Base-by-base conservation (phyloP, 1,284 basidiomycete genomes). In the Meira nashicola region DNA sequence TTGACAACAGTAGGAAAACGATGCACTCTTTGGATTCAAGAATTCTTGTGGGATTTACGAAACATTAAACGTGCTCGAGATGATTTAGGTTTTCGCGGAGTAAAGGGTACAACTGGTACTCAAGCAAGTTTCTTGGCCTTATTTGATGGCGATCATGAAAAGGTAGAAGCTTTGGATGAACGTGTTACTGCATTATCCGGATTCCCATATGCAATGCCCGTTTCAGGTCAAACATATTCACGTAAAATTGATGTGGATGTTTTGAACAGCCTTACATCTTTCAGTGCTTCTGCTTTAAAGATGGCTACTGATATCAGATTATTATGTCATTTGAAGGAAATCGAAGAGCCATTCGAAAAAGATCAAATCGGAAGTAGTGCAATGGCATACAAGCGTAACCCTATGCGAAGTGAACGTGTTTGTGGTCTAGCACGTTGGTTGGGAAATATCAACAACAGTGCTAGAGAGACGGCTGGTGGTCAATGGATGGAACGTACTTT, bases 301-400 rank as follows among this genome's bases (percentile, higher is more conserved):
- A 91, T 99, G 71, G 93, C 89, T 0, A 98, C 94, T 1, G 95
- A 98, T 79, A 87, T 98, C 63, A 97, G 76, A 33, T 67, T 77
- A 11, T 62, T 77, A 25, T 77, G 76, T 61, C 71, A 76, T 60
- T 60, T 77, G 11, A 77, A 99, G 83, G 95, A 98, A 85, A 83
- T 99, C 50, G 95, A 99, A 81, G 95, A 99, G 78, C 95, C 95
- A 0, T 98, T 98, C 79, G 95, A 99, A 80, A 90, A 92, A 66
- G 94, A 94, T 55, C 95, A 99, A 82, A 98, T 98, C 70, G 95
- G 95, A n/a, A 79, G 78, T 63, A 77, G 68, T n/a, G 93, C 93
- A 15, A 99, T 99, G 94, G 94, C 95, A 1, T 99, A 99, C 86
- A 98, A 99, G 83, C 86, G 95, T 63, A 98, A 99, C 81, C 95